Percentiles rank a stretch among this genome's conserved stretches.
Conservation (phyloP, 768 basidiomycete species). For the Amanita rubescens region DNA sequence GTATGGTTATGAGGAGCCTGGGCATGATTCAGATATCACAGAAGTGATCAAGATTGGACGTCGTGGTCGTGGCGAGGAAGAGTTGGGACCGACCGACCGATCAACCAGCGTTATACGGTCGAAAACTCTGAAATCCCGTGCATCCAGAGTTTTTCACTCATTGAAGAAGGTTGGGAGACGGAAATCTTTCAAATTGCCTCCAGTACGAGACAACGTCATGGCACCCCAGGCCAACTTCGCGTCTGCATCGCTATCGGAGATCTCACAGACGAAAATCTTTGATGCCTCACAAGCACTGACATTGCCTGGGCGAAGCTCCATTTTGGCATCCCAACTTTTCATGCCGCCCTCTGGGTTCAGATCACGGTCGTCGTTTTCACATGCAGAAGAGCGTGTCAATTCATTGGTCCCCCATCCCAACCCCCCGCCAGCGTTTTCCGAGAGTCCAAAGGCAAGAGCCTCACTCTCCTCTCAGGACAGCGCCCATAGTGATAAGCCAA, state of each 20-base stretch:
- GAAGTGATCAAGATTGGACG: conserved; percentile 56
- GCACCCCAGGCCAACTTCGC: background rate
- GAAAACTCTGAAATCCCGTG: conserved; percentile 38
- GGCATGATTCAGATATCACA: conserved; percentile 47
- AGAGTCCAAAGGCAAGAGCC: conserved; percentile 12
- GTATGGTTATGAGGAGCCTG: conserved; percentile 16
- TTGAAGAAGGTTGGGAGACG: conserved; percentile 15
- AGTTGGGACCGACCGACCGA: conserved; percentile 13
- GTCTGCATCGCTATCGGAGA: background rate
- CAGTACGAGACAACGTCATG: conserved; percentile 10
- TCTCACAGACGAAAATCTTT: conserved; percentile 6
- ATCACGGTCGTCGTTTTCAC: conserved; percentile 18
- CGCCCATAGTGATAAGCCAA: background rate
- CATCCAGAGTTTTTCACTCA: conserved; percentile 28
- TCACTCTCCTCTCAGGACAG: background rate
- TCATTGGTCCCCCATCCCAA: conserved; percentile 16
- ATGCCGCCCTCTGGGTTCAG: conserved; percentile 15
- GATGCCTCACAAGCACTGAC: conserved; percentile 24
- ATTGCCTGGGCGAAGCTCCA: conserved; percentile 30
- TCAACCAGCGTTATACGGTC: conserved; percentile 25
- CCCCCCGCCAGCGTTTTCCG: conserved; percentile 6
- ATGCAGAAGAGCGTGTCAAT: conserved; percentile 23
- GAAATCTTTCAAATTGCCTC: conserved; percentile 21
- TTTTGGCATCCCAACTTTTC: conserved; percentile 32
- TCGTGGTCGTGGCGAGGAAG: conserved; percentile 11